Evolutionary conservation across 768 basidiomycete genomes (phyloP), one percentile per base, ranked within the genome.

Genomic region (Rhodotorula graminis): DNA sequence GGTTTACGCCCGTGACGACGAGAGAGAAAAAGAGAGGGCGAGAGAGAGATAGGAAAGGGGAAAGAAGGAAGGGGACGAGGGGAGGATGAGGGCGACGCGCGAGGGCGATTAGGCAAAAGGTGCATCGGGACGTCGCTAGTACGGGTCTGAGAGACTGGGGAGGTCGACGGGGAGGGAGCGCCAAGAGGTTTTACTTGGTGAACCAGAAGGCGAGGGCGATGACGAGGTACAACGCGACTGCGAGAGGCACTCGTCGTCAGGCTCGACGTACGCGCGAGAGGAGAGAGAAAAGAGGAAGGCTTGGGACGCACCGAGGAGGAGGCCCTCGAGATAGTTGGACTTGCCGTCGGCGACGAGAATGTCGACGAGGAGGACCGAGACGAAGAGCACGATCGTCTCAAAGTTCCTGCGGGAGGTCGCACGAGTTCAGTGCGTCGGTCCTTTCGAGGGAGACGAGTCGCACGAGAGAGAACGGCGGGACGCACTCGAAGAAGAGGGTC

Each of bases 241-340:
- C 59, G 9, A 12, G 27, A 57, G 46, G 15, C 19, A 0, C 21
- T 33, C 3, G 18, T 33, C 29, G 42, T 37, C 31, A 40, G 37
- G 19, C 40, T 21, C 18, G 33, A 3, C 9, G 9, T 12, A 33
- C 31, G 23, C 49, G 15, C 19, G 37, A 19, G n/a, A 21, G 23
- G 6, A 9, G 8, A 29, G 29, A 44, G 40, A 33, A 29, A 29
- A 44, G 40, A 31, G 47, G 19, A 49, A 29, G 52, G 23, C 37
- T 37, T 9, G 42, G 37, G 33, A 72, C 79, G 56, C 65, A 82
- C 90, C 62, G 31, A 79, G 75, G 78, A 93, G 90, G 56, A 92
- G 80, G 47, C 93, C 93, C 82, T 94, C 93, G 88, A 95, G 90
- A 79, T 92, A 93, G 78, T 94, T 93, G 25, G 90, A 89, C 77